Conservation (phyloP, 2,329 filamentous ascomycete genomes). For the Daldinia eschscholtzii region DNA sequence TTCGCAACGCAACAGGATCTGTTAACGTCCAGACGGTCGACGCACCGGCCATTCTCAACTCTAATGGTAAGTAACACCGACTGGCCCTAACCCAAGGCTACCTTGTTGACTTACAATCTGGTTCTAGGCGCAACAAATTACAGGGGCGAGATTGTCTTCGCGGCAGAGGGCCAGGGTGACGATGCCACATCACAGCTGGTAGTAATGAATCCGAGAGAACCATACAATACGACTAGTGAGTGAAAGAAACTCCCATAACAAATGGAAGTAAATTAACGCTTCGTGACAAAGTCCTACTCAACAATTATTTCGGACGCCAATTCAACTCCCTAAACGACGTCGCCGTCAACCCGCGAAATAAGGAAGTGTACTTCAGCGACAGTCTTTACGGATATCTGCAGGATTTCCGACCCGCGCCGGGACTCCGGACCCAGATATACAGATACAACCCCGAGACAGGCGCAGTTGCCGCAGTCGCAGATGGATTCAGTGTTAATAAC, state of each 20-base stretch:
- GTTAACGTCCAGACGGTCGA: slow-evolving; percentile 59
- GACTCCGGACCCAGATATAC: slow-evolving; percentile 70
- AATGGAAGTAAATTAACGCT: slow-evolving; percentile 15
- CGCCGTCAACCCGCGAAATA: slow-evolving; percentile 64
- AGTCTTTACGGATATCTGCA: slow-evolving; percentile 70
- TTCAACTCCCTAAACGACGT: slow-evolving; percentile 73
- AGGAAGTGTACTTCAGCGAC: slow-evolving; percentile 75
- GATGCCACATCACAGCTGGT: slow-evolving; percentile 56
- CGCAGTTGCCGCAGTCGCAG: slow-evolving; percentile 67
- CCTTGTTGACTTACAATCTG: background rate
- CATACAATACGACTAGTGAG: slow-evolving; percentile 64
- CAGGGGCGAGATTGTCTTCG: slow-evolving; percentile 62
- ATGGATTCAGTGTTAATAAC: slow-evolving; percentile 68
- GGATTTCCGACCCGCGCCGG: slow-evolving; percentile 66
- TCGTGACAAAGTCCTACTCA: slow-evolving; percentile 60
- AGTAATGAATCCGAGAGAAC: slow-evolving; percentile 59
- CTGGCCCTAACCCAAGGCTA: background rate
- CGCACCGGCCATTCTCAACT: slow-evolving; percentile 62
- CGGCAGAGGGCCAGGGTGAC: slow-evolving; percentile 64
- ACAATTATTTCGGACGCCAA: slow-evolving; percentile 70
- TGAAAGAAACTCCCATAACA: background rate
- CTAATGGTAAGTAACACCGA: slow-evolving; percentile 58
- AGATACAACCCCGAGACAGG: slow-evolving; percentile 64
- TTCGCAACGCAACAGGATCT: slow-evolving; percentile 55
- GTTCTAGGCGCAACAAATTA: slow-evolving; percentile 63